Conservation (phyloP, 352 stramenopile species). For the Phytopythium chamaehyphon region DNA sequence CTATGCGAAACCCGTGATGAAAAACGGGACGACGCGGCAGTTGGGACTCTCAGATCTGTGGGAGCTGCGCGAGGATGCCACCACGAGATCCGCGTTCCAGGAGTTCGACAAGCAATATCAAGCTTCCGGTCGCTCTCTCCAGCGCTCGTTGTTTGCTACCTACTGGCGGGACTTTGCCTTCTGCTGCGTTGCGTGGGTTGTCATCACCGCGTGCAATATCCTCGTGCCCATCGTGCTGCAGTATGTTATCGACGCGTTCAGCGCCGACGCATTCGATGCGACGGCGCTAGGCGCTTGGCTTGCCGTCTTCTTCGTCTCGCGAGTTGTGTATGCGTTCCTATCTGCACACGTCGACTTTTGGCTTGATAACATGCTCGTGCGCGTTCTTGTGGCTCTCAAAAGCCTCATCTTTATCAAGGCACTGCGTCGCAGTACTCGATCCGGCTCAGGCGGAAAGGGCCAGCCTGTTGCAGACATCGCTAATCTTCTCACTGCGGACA, state of each 20-base stretch:
- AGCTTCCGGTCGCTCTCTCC: not conserved
- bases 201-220: slow-evolving; percentile 9
- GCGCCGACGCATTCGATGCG: slow-evolving; percentile 8
- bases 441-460: slow-evolving; percentile 1
- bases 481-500: slow-evolving; percentile 90
- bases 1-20: slow-evolving; percentile 8
- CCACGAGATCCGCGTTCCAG: not conserved
- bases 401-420: slow-evolving; percentile 23
- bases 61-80: not conserved
- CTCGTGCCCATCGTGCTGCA: slow-evolving; percentile 14
- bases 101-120: slow-evolving; percentile 1
- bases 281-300: slow-evolving; percentile 13
- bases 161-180: slow-evolving; percentile 9
- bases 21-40: not conserved
- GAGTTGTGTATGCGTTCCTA: slow-evolving; percentile 18
- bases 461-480: slow-evolving; percentile 54
- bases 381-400: slow-evolving; percentile 17
- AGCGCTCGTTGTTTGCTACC: slow-evolving; percentile 2
- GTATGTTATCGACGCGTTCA: slow-evolving; percentile 20
- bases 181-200: slow-evolving; percentile 4
- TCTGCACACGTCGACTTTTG: slow-evolving; percentile 15
- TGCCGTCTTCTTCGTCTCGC: slow-evolving; percentile 18
- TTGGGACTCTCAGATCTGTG: slow-evolving; percentile 7
- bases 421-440: slow-evolving; percentile 17
- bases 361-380: slow-evolving; percentile 15